Conservation (phyloP, 768 basidiomycete genomes). For the Boletus subparvulus region DNA sequence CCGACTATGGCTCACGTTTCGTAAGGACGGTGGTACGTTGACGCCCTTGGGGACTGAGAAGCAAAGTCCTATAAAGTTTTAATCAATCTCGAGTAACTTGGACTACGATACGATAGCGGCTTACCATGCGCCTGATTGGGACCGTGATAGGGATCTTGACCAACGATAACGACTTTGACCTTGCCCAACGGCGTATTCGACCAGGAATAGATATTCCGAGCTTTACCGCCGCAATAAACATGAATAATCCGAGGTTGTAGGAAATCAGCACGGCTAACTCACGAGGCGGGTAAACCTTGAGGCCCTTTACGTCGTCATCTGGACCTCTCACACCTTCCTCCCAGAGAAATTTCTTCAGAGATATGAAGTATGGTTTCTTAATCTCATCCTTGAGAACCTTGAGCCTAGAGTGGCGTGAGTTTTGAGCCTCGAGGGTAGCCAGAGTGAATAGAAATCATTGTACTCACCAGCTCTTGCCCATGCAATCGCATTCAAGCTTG, state of each 20-base stretch:
- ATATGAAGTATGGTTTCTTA: slow-evolving; percentile 72
- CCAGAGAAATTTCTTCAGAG: slow-evolving; percentile 69
- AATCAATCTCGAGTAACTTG: background rate
- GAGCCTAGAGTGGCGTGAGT: slow-evolving; percentile 48
- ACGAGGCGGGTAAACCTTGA: slow-evolving; percentile 81
- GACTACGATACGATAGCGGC: slow-evolving; percentile 16
- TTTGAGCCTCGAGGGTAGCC: background rate
- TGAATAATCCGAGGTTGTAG: slow-evolving; percentile 3
- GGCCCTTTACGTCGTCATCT: slow-evolving; percentile 42
- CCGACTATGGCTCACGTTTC: slow-evolving; percentile 55
- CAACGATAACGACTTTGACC: slow-evolving; percentile 86
- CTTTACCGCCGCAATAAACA: slow-evolving; percentile 38
- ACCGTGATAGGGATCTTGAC: slow-evolving; percentile 87
- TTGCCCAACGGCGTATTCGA: slow-evolving; percentile 82
- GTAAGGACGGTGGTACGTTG: slow-evolving; percentile 73
- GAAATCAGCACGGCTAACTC: slow-evolving; percentile 31
- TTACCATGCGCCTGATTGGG: slow-evolving; percentile 82
- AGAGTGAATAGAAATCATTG: background rate
- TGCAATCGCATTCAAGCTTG: slow-evolving; percentile 65
- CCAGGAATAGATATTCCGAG: slow-evolving; percentile 89
- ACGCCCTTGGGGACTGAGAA: slow-evolving; percentile 89
- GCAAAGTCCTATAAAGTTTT: slow-evolving; percentile 57
- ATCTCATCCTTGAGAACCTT: slow-evolving; percentile 74
- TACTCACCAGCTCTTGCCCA: slow-evolving; percentile 68
- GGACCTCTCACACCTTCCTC: slow-evolving; percentile 58